These are phyloP conservation scores for Blepharisma japonicum DNA, from an alignment of 73 alveolate genomes.

Conservation along the genomic window DNA sequence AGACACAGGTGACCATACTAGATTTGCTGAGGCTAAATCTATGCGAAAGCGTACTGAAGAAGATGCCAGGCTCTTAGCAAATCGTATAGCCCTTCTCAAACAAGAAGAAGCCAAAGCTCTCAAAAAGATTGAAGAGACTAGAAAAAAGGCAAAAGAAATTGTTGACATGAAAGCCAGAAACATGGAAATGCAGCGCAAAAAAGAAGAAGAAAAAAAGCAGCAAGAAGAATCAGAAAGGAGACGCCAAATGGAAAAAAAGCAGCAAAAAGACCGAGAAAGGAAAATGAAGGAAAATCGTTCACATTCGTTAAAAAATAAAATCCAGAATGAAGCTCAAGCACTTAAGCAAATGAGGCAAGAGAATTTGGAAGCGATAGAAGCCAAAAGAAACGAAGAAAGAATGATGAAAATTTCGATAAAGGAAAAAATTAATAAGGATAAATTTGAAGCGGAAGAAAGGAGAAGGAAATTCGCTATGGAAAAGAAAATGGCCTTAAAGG, in stretches of 20 bases:
- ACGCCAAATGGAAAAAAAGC: constrained; percentile 12
- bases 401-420: neutral
- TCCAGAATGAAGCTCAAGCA: constrained; percentile 8
- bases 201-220: constrained; percentile 28
- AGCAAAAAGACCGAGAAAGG: neutral
- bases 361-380: neutral
- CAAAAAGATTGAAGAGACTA: constrained; percentile 37
- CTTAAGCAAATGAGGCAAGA: neutral
- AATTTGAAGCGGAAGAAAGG: constrained; percentile 13
- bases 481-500: neutral
- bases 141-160: constrained; percentile 28
- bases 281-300: neutral
- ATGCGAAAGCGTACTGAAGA: constrained; percentile 21
- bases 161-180: neutral
- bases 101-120: constrained; percentile 32
- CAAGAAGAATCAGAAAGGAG: constrained; percentile 24
- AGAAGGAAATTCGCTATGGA: constrained; percentile 18
- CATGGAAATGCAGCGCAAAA: neutral
- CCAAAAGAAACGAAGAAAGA: neutral
- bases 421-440: neutral
- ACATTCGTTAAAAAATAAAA: neutral
- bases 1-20: neutral
- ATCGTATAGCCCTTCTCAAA: constrained; percentile 34
- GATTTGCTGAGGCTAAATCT: constrained; percentile 1
- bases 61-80: constrained; percentile 32